Evolutionary conservation across 2,329 filamentous ascomycete species (phyloP).

Genomic region (Lizonia empirigonia): DNA sequence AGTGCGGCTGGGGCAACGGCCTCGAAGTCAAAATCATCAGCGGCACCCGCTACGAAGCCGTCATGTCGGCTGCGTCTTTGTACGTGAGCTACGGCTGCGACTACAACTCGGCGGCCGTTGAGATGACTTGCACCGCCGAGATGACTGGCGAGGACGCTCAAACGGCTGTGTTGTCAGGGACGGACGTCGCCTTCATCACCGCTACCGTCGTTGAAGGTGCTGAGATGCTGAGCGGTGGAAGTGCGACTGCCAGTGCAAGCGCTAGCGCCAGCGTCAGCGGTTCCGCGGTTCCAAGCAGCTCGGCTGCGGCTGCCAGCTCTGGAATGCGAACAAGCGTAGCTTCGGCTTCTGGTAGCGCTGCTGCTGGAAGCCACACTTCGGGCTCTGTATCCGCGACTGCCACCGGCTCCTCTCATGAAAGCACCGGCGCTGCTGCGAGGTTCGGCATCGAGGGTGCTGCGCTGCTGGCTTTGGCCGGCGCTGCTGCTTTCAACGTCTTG

Average conservation of each 20-base stretch:
- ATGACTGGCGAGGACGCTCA: conserved; percentile 26
- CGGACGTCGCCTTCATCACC: conserved; percentile 28
- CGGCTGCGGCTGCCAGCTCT: conserved; percentile 9
- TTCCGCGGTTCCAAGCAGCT: conserved; percentile 8
- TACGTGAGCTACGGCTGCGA: conserved; percentile 37
- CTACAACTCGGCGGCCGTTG: conserved; percentile 24
- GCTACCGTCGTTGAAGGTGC: conserved; percentile 32
- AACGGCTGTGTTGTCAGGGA: conserved; percentile 24
- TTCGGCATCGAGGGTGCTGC: conserved; percentile 27
- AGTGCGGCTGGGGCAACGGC: conserved; percentile 37
- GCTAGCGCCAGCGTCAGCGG: conserved; percentile 4
- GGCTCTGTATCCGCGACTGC: conserved; percentile 8
- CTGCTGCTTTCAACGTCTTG: conserved; percentile 27
- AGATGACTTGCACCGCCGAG: conserved; percentile 35
- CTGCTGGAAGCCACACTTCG: conserved; percentile 12
- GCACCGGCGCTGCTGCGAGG: conserved; percentile 30
- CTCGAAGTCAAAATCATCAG: conserved; percentile 22
- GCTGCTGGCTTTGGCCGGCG: conserved; percentile 30
- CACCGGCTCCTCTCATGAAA: conserved; percentile 17
- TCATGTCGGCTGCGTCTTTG: conserved; percentile 21
- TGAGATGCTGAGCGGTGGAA: conserved; percentile 26
- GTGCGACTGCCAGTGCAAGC: conserved; percentile 16
- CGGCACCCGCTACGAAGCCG: conserved; percentile 25
- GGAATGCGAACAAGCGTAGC: conserved; percentile 11
- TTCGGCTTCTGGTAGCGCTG: conserved; percentile 13